These are phyloP conservation scores for Paracorniculantispora psalliotae DNA, from an alignment of 2,329 filamentous ascomycete species.

Conservation along the genomic window DNA sequence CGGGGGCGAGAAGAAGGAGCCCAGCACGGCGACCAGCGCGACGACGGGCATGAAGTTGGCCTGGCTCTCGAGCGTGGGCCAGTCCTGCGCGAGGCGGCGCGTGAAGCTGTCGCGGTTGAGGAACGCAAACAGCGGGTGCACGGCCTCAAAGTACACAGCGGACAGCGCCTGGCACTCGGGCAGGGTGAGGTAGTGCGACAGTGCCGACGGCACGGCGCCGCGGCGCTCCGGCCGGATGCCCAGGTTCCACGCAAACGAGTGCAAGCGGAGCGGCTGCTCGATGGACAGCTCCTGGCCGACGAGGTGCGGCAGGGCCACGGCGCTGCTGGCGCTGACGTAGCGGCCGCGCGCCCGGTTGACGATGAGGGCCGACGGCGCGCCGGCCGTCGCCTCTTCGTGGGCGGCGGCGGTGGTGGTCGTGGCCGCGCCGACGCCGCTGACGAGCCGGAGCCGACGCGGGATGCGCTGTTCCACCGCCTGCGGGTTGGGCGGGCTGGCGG, in stretches of 20 bases:
- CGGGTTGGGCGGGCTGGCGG: too few relatives aligned
- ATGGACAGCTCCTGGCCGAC: conserved; percentile 14
- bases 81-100: neutral
- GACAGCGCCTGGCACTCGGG: conserved; percentile 13
- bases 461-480: too few relatives aligned
- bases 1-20: conserved; percentile 15
- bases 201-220: neutral
- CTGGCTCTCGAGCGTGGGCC: conserved; percentile 1
- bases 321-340: conserved; percentile 16
- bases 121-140: conserved; percentile 15
- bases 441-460: too few relatives aligned
- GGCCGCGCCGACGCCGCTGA: too few relatives aligned
- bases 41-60: conserved; percentile 15
- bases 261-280: conserved; percentile 15
- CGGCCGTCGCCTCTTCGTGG: neutral
- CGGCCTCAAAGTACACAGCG: conserved; percentile 13
- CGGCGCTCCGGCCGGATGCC: conserved; percentile 15
- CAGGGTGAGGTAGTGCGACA: conserved; percentile 5
- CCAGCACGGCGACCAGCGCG: conserved; percentile 14
- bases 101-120: neutral
- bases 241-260: conserved; percentile 20
- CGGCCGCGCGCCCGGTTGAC: conserved; percentile 10
- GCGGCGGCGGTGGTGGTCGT: neutral
- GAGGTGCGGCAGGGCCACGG: conserved; percentile 17
- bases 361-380: neutral